These are phyloP conservation scores for Ampelomyces quisqualis DNA, from an alignment of 2,329 filamentous ascomycete species.

Conservation along the genomic window DNA sequence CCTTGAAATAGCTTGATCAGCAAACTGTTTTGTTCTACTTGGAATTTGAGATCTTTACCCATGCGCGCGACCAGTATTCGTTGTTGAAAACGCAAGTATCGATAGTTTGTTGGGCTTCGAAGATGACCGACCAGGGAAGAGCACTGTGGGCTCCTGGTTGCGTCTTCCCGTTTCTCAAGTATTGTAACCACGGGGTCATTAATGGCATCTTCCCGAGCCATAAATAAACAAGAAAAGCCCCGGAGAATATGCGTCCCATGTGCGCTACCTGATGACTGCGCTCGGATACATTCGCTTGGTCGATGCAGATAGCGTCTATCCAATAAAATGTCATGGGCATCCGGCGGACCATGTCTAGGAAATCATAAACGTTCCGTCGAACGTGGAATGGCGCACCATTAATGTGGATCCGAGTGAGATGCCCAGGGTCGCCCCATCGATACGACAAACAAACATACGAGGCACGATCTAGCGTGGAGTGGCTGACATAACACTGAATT, in stretches of 20 bases:
- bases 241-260: slow-evolving; percentile 14
- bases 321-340: slow-evolving; percentile 7
- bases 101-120: slow-evolving; percentile 1
- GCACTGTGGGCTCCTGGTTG: neutral
- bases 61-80: slow-evolving; percentile 10
- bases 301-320: slow-evolving; percentile 14
- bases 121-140: neutral
- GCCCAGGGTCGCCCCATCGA: slow-evolving; percentile 2
- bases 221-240: slow-evolving; percentile 2
- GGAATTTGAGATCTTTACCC: too few relatives aligned
- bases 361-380: slow-evolving; percentile 8
- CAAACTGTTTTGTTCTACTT: too few relatives aligned
- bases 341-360: slow-evolving; percentile 4
- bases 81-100: slow-evolving; percentile 5
- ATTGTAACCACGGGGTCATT: slow-evolving; percentile 3
- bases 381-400: slow-evolving; percentile 8
- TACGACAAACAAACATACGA: slow-evolving; percentile 8
- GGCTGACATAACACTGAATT: slow-evolving; percentile 7
- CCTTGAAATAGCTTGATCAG: too few relatives aligned
- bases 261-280: slow-evolving; percentile 15
- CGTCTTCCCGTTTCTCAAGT: slow-evolving; percentile 1
- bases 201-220: slow-evolving; percentile 10
- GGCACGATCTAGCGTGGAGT: slow-evolving; percentile 5
- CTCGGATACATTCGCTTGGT: slow-evolving; percentile 7
- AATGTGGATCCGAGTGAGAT: slow-evolving; percentile 4